Base-by-base conservation (phyloP, 495 filamentous ascomycete species). In the Podospora pseudoanserina region DNA sequence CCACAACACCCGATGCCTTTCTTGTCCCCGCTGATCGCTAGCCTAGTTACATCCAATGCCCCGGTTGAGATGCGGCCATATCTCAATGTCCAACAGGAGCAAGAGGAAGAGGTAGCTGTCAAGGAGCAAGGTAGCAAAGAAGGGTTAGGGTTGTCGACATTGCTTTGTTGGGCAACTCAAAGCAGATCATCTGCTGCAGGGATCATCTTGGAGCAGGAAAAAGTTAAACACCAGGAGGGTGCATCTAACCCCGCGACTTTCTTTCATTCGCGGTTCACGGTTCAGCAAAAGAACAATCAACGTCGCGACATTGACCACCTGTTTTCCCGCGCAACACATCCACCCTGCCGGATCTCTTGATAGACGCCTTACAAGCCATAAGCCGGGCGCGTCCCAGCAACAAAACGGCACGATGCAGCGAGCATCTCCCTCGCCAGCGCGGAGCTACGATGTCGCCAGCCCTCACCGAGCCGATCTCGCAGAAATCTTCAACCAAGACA, bases 371-470 rank as follows among this genome's bases (percentile, higher is more conserved):
- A 13, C 20, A 49, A 13, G 9, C 15, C 20, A 65, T 54, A 4
- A 9, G 15, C 55, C 49, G n/a, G 9, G 9, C 39, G 39, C 39
- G 39, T 49, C 39, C 39, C 39, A 49, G n/a, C 27, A 49, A 54
- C 63, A 15, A 15, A 65, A 30, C n/a, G 34, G 28, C 27, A 76
- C 65, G 54, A 82, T 83, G 80, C 69, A 77, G 65, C 75, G 68
- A 64, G 79, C 79, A 19, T 79, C 82, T 27, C 79, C 81, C 18
- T 61, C 74, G 5, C 67, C 72, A 62, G 74, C 73, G 23, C 72
- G 71, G 64, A 80, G 77, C 70, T 69, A 73, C 64, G 75, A 76
- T 66, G 77, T 72, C 74, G 65, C 76, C 16, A 80, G 76, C 54
- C 77, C 80, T 6, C 69, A 77, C 27, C 70, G 77, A 63, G 63